Conservation (phyloP, 495 filamentous ascomycete species). For the Trichoderma asperelloides region DNA sequence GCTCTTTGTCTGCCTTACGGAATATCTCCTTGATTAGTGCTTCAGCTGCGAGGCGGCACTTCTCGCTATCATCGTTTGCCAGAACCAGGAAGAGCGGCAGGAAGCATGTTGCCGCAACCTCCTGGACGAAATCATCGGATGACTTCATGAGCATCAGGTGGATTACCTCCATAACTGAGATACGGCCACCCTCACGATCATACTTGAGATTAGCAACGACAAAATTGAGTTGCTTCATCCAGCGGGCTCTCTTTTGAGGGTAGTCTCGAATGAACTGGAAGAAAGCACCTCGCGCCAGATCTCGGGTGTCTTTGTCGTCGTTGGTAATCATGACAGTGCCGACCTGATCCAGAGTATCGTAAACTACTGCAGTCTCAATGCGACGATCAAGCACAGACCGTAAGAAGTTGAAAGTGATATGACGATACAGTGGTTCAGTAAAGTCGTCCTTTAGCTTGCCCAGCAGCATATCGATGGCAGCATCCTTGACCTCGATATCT, state of each 20-base stretch:
- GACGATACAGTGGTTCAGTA: slow-evolving; percentile 83
- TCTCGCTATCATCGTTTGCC: slow-evolving; percentile 76
- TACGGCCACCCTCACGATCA: slow-evolving; percentile 72
- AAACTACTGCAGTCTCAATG: slow-evolving; percentile 76
- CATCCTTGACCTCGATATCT: slow-evolving; percentile 65
- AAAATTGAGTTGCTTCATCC: slow-evolving; percentile 82
- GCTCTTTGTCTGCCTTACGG: slow-evolving; percentile 66
- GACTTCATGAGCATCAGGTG: slow-evolving; percentile 76
- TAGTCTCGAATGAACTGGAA: slow-evolving; percentile 93
- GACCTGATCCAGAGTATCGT: slow-evolving; percentile 81
- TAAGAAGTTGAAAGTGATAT: slow-evolving; percentile 88
- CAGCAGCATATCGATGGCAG: slow-evolving; percentile 74
- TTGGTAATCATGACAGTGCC: slow-evolving; percentile 95
- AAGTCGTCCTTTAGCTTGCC: slow-evolving; percentile 79
- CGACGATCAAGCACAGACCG: slow-evolving; percentile 75
- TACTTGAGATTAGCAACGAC: slow-evolving; percentile 86
- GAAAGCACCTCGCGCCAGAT: slow-evolving; percentile 79
- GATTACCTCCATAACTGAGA: slow-evolving; percentile 85
- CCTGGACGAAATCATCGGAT: slow-evolving; percentile 67
- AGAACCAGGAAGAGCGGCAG: slow-evolving; percentile 76
- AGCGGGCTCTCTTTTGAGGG: slow-evolving; percentile 78
- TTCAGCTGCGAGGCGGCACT: slow-evolving; percentile 78
- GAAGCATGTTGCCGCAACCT: slow-evolving; percentile 74
- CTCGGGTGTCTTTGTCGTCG: slow-evolving; percentile 73
- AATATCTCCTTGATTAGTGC: slow-evolving; percentile 72